phyloP scores from a whole-genome alignment of 768 basidiomycete species.

The Russula foetens region DNA sequence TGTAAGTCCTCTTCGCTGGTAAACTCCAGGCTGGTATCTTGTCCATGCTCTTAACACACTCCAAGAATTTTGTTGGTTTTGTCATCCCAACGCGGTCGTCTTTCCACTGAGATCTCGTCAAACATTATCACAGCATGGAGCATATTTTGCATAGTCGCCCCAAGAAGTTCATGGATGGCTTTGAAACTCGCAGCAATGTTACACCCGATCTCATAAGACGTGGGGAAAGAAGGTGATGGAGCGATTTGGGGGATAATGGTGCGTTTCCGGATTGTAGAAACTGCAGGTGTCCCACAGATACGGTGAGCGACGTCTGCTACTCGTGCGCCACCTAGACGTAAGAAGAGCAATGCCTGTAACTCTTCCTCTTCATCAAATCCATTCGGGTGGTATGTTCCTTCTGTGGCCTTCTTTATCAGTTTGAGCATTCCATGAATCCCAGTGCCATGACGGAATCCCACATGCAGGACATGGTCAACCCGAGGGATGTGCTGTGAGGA shows the following conservation, averaged over 20 bases:
- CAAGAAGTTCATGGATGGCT: not conserved
- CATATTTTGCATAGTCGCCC: not conserved
- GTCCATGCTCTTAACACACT: not conserved
- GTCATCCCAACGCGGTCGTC: not conserved
- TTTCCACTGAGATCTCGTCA: not conserved
- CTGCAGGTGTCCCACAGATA: not conserved
- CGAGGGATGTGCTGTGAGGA: not conserved
- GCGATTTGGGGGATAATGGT: not conserved
- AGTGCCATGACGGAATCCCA: not conserved
- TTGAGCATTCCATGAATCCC: not conserved
- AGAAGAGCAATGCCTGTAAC: not conserved
- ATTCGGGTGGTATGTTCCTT: not conserved
- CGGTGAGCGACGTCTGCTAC: not conserved
- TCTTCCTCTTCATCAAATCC: not conserved
- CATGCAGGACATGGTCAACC: not conserved
- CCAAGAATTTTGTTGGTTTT: constrained; percentile 1
- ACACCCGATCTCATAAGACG: not conserved
- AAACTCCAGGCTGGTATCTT: not conserved
- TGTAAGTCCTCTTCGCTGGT: not conserved
- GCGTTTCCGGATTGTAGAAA: not conserved
- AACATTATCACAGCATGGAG: not conserved
- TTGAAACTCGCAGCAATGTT: not conserved
- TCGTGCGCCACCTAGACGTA: not conserved
- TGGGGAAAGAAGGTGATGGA: not conserved
- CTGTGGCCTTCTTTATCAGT: not conserved